Conservation (phyloP, 768 basidiomycete species). For the Boletus barrowsii region DNA sequence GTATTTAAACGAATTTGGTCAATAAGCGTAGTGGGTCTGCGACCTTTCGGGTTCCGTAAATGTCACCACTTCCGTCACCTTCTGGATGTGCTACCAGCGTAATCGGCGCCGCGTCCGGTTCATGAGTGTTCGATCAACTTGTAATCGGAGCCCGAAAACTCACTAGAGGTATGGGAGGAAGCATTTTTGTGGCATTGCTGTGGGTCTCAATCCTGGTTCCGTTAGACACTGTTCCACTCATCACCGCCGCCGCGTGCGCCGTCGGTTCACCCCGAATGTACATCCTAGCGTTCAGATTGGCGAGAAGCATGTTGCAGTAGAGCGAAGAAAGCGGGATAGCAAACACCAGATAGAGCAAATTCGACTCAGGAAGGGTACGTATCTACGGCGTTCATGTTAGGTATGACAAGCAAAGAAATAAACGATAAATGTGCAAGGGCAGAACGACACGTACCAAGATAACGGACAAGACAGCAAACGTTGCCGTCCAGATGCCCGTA, state of each 20-base stretch:
- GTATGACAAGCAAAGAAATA: too few species aligned
- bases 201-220: neutral
- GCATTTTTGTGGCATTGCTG: too few species aligned
- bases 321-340: constrained; percentile 4
- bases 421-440: too few species aligned
- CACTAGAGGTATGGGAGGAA: neutral
- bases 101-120: neutral
- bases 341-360: neutral
- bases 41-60: too few species aligned
- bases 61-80: too few species aligned
- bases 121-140: neutral
- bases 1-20: too few species aligned
- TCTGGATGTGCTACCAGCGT: too few species aligned
- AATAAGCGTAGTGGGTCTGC: too few species aligned
- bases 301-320: constrained; percentile 12
- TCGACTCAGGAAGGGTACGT: neutral
- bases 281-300: constrained; percentile 7
- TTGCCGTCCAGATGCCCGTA: constrained; percentile 49
- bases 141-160: neutral
- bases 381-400: neutral
- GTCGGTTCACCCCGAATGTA: neutral
- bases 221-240: too few species aligned
- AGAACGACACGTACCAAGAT: constrained; percentile 7
- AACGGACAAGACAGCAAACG: constrained; percentile 23
- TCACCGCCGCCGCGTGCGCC: too few species aligned